These are phyloP conservation scores for Cicer judaicum DNA, from an alignment of 306 rosid genomes.

Conservation along the genomic window DNA sequence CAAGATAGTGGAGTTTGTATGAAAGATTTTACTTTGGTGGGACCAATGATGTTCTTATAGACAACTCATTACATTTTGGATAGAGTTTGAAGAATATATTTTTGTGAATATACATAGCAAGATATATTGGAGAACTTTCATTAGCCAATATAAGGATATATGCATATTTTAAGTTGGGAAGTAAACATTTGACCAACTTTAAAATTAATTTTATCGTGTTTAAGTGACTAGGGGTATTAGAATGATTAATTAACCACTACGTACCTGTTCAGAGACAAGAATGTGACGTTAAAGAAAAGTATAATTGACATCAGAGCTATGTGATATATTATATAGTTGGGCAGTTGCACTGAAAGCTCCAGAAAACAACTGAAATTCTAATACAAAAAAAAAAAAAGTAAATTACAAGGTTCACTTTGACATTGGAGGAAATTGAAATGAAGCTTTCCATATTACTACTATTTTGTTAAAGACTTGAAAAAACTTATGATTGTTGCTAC, in stretches of 20 bases:
- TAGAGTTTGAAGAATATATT: too few species aligned
- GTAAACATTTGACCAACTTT: not conserved
- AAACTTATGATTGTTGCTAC: constrained; percentile 15
- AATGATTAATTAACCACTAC: not conserved
- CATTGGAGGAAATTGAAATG: constrained; percentile 5
- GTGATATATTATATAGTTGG: not conserved
- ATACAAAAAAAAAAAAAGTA: not conserved
- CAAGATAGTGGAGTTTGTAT: not conserved
- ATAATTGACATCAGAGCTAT: not conserved
- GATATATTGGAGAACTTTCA: too few species aligned
- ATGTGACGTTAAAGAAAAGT: not conserved
- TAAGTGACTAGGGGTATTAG: not conserved
- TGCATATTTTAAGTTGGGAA: too few species aligned
- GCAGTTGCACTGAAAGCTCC: not conserved
- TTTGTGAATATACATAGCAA: too few species aligned
- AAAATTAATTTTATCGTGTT: not conserved
- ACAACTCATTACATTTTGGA: not conserved
- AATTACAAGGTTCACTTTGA: constrained; percentile 33
- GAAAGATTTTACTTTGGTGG: not conserved
- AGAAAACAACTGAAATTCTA: constrained; percentile 1
- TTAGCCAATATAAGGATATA: too few species aligned
- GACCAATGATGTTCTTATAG: not conserved
- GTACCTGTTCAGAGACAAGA: not conserved
- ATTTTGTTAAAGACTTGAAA: constrained; percentile 3
- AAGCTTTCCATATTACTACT: not conserved